Base-by-base conservation (phyloP, 345 rosid genomes). In the Sapria himalayana region DNA sequence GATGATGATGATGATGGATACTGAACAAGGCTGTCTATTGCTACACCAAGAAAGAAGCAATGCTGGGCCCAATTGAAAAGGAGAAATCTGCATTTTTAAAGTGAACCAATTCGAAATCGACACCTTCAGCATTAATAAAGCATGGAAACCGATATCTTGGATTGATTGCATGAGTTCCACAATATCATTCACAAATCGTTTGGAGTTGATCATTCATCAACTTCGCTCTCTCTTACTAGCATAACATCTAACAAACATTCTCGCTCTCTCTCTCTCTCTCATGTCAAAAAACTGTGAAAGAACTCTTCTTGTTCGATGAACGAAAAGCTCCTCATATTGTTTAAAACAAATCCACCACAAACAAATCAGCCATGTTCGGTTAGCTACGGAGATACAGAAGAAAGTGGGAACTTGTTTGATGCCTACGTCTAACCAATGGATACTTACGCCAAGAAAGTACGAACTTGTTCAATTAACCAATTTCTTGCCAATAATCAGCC, bases 41-140 rank as follows among this genome's bases (percentile, higher is more conserved):
- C 69, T 73, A 78, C 96, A 81, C 94, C 86, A 78, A 71, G 76
- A 71, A 72, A n/a, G n/a, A n/a, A 77, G 86, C 94, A 81, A 81
- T 66, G 92, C 81, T 69, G 81, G 66, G 67, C 75, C 84, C 85
- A 66, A 46, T 73, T 69, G 72, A 62, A 71, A 69, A 75, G 76
- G 62, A 71, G 77, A 69, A 58, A 81, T 86, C 97, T 85, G 96
- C 96, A 85, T 69, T 78, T 85, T 81, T 69, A 73, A 85, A 85
- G 82, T 76, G 91, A 85, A 78, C 94, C 84, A 85, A 61, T 68
- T 75, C 81, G 74, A 66, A 76, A 75, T 81, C 48, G 85, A 71
- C 86, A 81, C 82, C 69, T 78, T 73, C 65, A 73, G 69, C 62
- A 73, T 55, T 56, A 61, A 73, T 52, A 73, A 71, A 81, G 53